A percentile compares a stretch with the other conserved stretches of the same genome.
These are phyloP conservation scores for Saururus chinensis DNA, from an alignment of 164 flowering plant species.

Conservation along the genomic window DNA sequence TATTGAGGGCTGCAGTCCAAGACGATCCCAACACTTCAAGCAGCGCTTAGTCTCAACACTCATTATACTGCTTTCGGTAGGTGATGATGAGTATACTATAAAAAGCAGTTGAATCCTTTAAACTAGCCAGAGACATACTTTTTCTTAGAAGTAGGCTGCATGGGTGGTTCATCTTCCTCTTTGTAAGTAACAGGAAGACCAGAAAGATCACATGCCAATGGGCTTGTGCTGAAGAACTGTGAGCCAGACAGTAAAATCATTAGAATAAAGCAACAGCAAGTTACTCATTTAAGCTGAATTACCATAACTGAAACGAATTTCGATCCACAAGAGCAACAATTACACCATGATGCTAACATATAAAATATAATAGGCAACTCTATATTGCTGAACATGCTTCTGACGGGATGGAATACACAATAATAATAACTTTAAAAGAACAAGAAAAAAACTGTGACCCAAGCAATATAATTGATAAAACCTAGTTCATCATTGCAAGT, in stretches of 20 bases:
- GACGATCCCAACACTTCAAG: no score
- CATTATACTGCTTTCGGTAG: neutral
- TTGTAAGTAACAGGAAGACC: conserved; percentile 44
- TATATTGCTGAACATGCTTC: no score
- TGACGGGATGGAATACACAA: no score
- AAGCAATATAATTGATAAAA: no score
- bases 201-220: conserved; percentile 52
- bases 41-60: no score
- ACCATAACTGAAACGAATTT: no score
- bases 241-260: neutral
- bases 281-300: conserved; percentile 24
- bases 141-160: conserved; percentile 15
- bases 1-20: no score
- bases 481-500: no score
- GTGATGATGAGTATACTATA: neutral
- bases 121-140: conserved; percentile 25
- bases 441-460: no score
- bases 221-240: conserved; percentile 64
- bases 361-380: neutral
- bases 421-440: no score
- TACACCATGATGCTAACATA: no score
- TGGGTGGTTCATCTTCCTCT: conserved; percentile 30
- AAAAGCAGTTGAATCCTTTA: neutral
- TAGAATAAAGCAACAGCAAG: conserved; percentile 1
- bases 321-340: no score